Conservation (phyloP, 345 rosid species). For the Hypericum perforatum region DNA sequence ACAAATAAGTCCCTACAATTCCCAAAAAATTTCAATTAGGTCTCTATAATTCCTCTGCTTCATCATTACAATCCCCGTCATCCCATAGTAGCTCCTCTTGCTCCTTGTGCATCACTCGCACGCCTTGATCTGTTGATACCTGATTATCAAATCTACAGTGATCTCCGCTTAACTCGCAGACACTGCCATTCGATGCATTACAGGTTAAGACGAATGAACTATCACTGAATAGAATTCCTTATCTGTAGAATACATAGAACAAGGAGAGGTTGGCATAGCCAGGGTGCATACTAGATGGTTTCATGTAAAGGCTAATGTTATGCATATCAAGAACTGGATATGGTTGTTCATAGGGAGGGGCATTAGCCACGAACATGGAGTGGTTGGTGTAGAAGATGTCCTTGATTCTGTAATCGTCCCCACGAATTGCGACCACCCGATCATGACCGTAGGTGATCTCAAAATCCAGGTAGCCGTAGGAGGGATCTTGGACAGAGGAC, state of each 20-base stretch:
- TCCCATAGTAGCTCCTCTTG: too few species aligned
- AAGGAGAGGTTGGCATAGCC: constrained; percentile 21
- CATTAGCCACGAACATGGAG: constrained; percentile 27
- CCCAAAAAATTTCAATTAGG: too few species aligned
- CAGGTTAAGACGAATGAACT: constrained; percentile 34
- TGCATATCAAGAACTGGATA: constrained; percentile 32
- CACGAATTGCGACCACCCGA: constrained; percentile 28
- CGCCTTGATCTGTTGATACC: too few species aligned
- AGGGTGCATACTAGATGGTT: constrained; percentile 31
- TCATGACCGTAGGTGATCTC: constrained; percentile 28
- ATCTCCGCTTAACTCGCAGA: constrained; percentile 39
- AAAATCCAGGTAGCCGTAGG: constrained; percentile 41
- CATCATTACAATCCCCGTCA: too few species aligned
- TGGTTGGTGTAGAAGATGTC: constrained; percentile 27
- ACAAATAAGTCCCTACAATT: too few species aligned
- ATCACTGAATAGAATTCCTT: not conserved
- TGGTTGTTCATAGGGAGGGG: constrained; percentile 22
- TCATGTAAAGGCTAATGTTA: constrained; percentile 33
- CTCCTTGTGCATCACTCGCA: too few species aligned
- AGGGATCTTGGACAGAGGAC: constrained; percentile 27
- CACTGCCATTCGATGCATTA: constrained; percentile 31
- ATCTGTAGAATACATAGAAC: constrained; percentile 23
- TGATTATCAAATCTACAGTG: constrained; percentile 30
- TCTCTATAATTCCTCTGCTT: too few species aligned
- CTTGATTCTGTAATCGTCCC: constrained; percentile 31